These are phyloP conservation scores for Trichosanthes cucumerina DNA, from an alignment of 306 rosid species.

Conservation along the genomic window DNA sequence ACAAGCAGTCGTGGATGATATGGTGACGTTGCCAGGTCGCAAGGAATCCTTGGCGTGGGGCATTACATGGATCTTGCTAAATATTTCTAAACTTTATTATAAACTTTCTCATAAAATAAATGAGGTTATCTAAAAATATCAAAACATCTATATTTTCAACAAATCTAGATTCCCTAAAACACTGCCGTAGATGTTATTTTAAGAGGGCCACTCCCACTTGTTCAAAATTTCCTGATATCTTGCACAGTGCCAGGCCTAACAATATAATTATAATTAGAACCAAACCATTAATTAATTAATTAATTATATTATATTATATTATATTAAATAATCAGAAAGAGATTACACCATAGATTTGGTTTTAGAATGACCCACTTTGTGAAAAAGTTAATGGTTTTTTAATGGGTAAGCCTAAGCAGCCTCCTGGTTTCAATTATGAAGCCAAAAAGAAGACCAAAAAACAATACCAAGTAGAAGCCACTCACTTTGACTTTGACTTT, in stretches of 20 bases:
- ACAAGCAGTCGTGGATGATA: too few species aligned
- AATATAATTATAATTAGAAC: neutral
- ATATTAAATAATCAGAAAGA: neutral
- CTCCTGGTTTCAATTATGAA: neutral
- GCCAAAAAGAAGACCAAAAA: neutral
- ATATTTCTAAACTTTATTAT: too few species aligned
- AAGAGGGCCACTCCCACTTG: neutral
- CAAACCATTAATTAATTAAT: neutral
- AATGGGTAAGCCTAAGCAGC: neutral
- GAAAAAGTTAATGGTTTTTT: neutral
- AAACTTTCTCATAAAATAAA: too few species aligned
- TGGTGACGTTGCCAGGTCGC: too few species aligned
- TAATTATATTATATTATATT: too few species aligned
- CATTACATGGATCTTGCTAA: too few species aligned
- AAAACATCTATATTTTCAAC: too few species aligned
- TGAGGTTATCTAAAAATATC: too few species aligned
- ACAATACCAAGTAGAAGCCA: neutral
- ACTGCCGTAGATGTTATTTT: too few species aligned
- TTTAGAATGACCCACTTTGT: neutral
- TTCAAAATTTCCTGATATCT: neutral
- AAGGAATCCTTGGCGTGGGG: too few species aligned
- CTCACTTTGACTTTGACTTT: neutral
- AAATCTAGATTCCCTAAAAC: too few species aligned
- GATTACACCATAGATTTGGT: neutral
- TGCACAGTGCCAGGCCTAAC: neutral